A percentile compares a stretch with the other conserved stretches of the same genome.
Evolutionary conservation across 768 basidiomycete genomes (phyloP).

Genomic region (Hebeloma cylindrosporum): DNA sequence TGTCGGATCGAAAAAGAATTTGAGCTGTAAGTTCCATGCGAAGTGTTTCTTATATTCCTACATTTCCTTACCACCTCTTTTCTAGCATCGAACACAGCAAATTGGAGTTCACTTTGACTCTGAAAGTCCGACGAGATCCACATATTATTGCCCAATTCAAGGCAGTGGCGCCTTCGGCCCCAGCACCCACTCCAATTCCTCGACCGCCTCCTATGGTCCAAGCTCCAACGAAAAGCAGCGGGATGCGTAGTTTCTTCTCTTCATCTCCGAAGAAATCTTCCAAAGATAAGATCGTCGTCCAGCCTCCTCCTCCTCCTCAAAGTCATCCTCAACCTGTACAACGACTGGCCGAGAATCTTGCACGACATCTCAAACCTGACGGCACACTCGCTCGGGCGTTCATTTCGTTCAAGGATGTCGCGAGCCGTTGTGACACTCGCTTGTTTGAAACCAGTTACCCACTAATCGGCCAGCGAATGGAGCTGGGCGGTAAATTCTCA

Average conservation of each 20-base stretch:
- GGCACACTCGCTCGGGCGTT: slow-evolving; percentile 88
- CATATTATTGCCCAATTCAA: slow-evolving; percentile 82
- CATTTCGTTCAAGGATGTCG: slow-evolving; percentile 87
- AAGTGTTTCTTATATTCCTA: neutral
- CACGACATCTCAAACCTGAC: slow-evolving; percentile 79
- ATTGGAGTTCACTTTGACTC: slow-evolving; percentile 88
- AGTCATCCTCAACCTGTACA: slow-evolving; percentile 38
- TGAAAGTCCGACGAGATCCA: slow-evolving; percentile 85
- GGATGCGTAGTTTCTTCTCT: slow-evolving; percentile 75
- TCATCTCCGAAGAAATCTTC: slow-evolving; percentile 69
- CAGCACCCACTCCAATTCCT: slow-evolving; percentile 30
- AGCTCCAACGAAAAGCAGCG: slow-evolving; percentile 52
- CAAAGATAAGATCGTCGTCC: slow-evolving; percentile 46
- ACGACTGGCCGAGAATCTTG: slow-evolving; percentile 70
- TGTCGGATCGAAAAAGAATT: slow-evolving; percentile 84
- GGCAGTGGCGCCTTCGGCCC: slow-evolving; percentile 51
- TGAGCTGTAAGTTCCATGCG: slow-evolving; percentile 73
- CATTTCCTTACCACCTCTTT: neutral
- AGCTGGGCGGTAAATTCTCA: slow-evolving; percentile 55
- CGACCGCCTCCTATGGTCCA: slow-evolving; percentile 42
- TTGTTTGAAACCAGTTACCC: slow-evolving; percentile 83
- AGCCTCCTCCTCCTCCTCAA: slow-evolving; percentile 40
- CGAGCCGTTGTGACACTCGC: slow-evolving; percentile 77
- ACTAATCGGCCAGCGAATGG: slow-evolving; percentile 72
- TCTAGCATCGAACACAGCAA: slow-evolving; percentile 88